Percentiles rank a stretch among this genome's conserved stretches.
These are phyloP conservation scores for Magnaporthiopsis poae DNA, from an alignment of 2,329 filamentous ascomycete genomes.

Conservation along the genomic window DNA sequence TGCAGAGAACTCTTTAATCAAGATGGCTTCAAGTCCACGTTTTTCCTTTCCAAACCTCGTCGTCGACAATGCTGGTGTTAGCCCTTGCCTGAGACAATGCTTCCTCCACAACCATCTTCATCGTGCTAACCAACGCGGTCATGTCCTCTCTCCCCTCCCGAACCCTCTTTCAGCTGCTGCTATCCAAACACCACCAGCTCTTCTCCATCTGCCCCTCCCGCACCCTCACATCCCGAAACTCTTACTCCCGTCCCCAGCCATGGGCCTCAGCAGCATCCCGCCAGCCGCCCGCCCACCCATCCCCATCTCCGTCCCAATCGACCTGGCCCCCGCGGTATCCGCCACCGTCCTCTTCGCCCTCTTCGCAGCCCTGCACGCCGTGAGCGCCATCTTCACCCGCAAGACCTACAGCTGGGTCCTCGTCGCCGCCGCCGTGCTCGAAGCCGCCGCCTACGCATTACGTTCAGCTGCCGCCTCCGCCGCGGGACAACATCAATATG, in stretches of 20 bases:
- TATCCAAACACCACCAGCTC: neutral
- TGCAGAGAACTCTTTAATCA: neutral
- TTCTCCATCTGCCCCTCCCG: neutral
- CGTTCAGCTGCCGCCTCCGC: conserved; percentile 20
- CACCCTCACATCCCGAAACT: neutral
- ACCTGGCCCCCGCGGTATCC: conserved; percentile 18
- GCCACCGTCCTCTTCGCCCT: conserved; percentile 19
- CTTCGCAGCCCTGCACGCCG: conserved; percentile 16
- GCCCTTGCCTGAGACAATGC: neutral
- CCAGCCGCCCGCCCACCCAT: conserved; percentile 19
- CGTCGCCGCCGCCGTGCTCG: conserved; percentile 30
- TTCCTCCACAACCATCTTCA: neutral
- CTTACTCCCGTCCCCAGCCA: neutral
- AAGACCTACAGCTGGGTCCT: conserved; percentile 24
- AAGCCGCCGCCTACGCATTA: conserved; percentile 28
- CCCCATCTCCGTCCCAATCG: conserved; percentile 16
- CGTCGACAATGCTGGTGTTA: neutral
- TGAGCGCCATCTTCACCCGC: conserved; percentile 15
- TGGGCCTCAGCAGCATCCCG: conserved; percentile 18
- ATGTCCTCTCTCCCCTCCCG: neutral
- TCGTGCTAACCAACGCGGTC: neutral
- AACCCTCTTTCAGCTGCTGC: neutral
- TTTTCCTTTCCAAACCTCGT: neutral
- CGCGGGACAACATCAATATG: neutral
- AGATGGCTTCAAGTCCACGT: neutral